These are phyloP conservation scores for Plantago major DNA, from an alignment of 257 asterid genomes.

Conservation along the genomic window DNA sequence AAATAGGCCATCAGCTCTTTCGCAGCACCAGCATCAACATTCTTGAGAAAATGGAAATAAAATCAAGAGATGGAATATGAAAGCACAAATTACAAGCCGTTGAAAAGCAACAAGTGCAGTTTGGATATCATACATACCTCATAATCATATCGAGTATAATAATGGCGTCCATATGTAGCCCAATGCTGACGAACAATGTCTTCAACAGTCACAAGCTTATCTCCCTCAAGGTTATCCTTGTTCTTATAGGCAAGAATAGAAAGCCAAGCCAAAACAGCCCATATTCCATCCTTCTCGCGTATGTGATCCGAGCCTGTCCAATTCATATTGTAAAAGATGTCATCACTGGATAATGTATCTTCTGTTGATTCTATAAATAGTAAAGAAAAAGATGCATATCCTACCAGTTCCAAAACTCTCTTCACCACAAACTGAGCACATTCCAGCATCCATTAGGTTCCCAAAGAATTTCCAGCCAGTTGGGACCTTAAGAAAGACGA, in stretches of 20 bases:
- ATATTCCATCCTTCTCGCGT: conserved; percentile 97
- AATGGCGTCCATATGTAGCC: conserved; percentile 93
- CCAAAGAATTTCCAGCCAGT: conserved; percentile 99
- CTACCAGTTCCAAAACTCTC: conserved; percentile 99
- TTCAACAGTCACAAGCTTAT: conserved; percentile 76
- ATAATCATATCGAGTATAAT: conserved; percentile 93
- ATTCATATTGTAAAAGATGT: conserved; percentile 7
- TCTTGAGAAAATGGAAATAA: conserved; percentile 40
- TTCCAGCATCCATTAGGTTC: conserved; percentile 98
- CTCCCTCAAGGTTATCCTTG: conserved; percentile 71
- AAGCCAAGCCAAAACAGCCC: conserved; percentile 99
- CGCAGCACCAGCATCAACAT: conserved; percentile 82
- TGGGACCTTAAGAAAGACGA: conserved; percentile 59
- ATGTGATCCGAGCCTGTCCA: conserved; percentile 91
- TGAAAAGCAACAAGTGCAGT: conserved; percentile 7
- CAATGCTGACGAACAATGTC: conserved; percentile 97
- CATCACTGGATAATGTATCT: conserved; percentile 1
- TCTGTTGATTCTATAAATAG: background rate
- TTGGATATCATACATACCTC: conserved; percentile 43
- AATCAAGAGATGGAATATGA: conserved; percentile 7
- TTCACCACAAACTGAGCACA: conserved; percentile 98
- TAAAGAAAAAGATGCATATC: conserved; percentile 14
- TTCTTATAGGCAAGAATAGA: conserved; percentile 86
- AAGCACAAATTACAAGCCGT: conserved; percentile 8
- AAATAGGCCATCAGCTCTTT: conserved; percentile 88